Evolutionary conservation across 1,284 basidiomycete genomes (phyloP).

Genomic region (Athelia psychrophila): DNA sequence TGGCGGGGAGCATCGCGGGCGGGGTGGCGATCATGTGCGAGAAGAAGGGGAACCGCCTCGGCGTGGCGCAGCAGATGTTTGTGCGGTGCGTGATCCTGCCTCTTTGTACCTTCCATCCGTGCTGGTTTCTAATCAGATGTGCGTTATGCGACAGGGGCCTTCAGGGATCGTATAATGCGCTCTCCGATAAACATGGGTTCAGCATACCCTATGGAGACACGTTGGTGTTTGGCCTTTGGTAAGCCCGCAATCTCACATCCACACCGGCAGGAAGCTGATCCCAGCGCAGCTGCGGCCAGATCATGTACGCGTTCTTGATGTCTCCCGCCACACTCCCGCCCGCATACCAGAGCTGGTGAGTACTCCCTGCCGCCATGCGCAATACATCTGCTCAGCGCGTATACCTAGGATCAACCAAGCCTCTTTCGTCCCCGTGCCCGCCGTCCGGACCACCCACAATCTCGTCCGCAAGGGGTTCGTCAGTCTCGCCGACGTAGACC

Average conservation of each 20-base stretch:
- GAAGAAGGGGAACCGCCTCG: constrained; percentile 62
- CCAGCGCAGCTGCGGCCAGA: constrained; percentile 72
- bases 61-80: constrained; percentile 90
- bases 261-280: constrained; percentile 2
- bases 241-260: constrained; percentile 17
- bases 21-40: constrained; percentile 85
- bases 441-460: constrained; percentile 60
- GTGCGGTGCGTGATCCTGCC: constrained; percentile 56
- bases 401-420: constrained; percentile 54
- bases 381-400: neutral
- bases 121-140: neutral
- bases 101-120: no score
- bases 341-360: constrained; percentile 76
- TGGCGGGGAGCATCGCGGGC: constrained; percentile 84
- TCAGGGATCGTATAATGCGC: constrained; percentile 81
- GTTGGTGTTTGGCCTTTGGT: constrained; percentile 82
- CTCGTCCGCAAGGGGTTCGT: constrained; percentile 59
- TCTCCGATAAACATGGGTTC: constrained; percentile 62
- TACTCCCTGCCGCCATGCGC: constrained; percentile 2
- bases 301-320: constrained; percentile 82
- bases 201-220: constrained; percentile 84
- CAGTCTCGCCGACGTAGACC: constrained; percentile 54
- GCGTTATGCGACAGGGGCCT: constrained; percentile 53
- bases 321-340: constrained; percentile 81
- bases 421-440: constrained; percentile 59